Evolutionary conservation across 768 basidiomycete species (phyloP), one percentile per base, ranked within the genome.

Genomic region (Suillus subalutaceus): DNA sequence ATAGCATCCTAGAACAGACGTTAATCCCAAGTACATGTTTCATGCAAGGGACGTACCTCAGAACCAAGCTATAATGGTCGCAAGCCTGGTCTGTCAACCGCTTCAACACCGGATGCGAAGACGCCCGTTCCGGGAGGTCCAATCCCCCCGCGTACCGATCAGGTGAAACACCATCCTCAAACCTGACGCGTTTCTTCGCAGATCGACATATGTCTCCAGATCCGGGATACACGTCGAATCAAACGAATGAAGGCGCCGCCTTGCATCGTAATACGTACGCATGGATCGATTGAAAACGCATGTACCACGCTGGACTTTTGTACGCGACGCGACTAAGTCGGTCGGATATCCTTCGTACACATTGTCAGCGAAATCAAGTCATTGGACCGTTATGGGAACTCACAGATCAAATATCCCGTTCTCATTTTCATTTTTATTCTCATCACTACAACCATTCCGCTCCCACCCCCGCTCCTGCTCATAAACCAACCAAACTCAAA

Each of bases 11-110:
- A 18, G 60, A 61, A 15, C 12, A 35, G 10, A 5, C 44, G 37
- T 67, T 53, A 69, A 37, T 35, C 26, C 23, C 13, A 26, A 50
- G 23, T 13, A 6, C 15, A 23, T 26, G 12, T 23, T 50, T 15
- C 13, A 13, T 13, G 16, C 32, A 37, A n/a, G n/a, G 32, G 8
- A 72, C 78, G 52, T 73, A 89, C 89, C 76, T 82, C 76, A n/a
- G 85, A n/a, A 83, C 78, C 83, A 83, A 8, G 80, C 79, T 15
- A 87, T 80, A 53, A 89, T n/a, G 78, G 68, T 88, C 82, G 10
- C 80, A 78, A 2, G 84, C 84, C 58, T 79, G 71, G 37, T 78
- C 72, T 44, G 77, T 79, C 10, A 88, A 69, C 16, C 72, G 71
- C 30, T 62, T 65, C 16, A 85, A 65, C n/a, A 70, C 63, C 10